Conservation (phyloP, 176 grass and related monocot genomes). For the Urochloa ruziziensis region DNA sequence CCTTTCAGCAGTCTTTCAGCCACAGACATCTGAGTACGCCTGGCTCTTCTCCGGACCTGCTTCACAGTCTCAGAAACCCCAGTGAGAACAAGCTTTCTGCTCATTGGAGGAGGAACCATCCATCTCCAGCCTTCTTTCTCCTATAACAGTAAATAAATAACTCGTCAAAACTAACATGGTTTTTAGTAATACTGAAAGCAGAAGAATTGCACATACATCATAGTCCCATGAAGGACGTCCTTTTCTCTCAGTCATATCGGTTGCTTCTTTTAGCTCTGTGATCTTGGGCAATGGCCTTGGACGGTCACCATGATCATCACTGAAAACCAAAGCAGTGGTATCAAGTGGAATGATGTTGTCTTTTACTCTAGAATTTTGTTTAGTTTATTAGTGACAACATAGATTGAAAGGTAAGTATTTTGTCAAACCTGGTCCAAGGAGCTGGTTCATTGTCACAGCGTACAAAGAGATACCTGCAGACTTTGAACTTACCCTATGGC, state of each 20-base stretch:
- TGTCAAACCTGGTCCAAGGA: constrained; percentile 82
- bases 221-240: constrained; percentile 71
- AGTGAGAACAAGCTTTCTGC: constrained; percentile 50
- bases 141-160: constrained; percentile 15
- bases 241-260: constrained; percentile 57
- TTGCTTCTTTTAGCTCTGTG: constrained; percentile 60
- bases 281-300: constrained; percentile 70
- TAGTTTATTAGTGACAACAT: not conserved
- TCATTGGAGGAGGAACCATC: constrained; percentile 59
- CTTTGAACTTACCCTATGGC: constrained; percentile 64
- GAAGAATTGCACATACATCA: constrained; percentile 48
- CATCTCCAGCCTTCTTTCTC: constrained; percentile 78
- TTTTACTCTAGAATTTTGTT: not conserved
- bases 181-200: not conserved
- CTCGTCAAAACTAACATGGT: not conserved
- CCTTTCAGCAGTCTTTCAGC: constrained; percentile 75
- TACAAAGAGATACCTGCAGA: constrained; percentile 93
- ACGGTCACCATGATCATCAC: constrained; percentile 80
- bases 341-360: not conserved
- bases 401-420: not conserved
- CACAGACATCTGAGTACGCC: constrained; percentile 41
- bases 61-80: constrained; percentile 53
- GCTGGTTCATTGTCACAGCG: constrained; percentile 91
- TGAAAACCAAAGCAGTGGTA: constrained; percentile 28
- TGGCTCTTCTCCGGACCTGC: constrained; percentile 30